These are phyloP conservation scores for Penicillium sp. DNA, from an alignment of 2,329 filamentous ascomycete genomes.

Conservation along the genomic window DNA sequence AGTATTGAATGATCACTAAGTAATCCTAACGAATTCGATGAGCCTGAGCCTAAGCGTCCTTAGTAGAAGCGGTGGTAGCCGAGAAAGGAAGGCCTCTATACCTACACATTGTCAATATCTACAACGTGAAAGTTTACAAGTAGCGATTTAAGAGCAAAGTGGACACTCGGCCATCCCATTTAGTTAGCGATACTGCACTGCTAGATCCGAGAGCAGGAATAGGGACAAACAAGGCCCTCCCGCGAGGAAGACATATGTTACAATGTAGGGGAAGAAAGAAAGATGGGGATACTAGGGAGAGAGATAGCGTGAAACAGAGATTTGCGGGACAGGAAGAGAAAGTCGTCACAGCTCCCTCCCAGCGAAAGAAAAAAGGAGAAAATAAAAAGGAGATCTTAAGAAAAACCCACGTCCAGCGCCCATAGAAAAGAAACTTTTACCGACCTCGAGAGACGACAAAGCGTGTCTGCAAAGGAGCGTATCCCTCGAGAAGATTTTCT, in stretches of 20 bases:
- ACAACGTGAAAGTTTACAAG: no score
- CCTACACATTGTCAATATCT: no score
- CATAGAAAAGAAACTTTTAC: constrained; percentile 22
- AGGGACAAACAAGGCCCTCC: constrained; percentile 13
- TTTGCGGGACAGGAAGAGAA: constrained; percentile 12
- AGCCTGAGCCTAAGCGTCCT: no score
- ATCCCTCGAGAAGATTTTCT: not conserved
- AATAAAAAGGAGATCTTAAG: constrained; percentile 11
- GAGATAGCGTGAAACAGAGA: constrained; percentile 4
- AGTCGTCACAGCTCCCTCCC: constrained; percentile 19
- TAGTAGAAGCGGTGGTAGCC: no score
- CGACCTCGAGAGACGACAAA: constrained; percentile 13
- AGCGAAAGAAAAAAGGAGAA: constrained; percentile 5
- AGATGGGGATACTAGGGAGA: not conserved
- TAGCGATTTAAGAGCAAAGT: not conserved
- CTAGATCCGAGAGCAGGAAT: constrained; percentile 2
- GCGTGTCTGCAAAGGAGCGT: not conserved
- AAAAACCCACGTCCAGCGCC: constrained; percentile 21
- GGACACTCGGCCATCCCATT: constrained; percentile 11
- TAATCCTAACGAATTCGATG: no score
- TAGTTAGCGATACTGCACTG: constrained; percentile 5
- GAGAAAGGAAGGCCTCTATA: no score
- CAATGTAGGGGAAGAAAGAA: constrained; percentile 7
- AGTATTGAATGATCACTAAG: no score
- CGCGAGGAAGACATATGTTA: constrained; percentile 25